These are phyloP conservation scores for Pseudogymnoascus sp. DNA, from an alignment of 2,329 filamentous ascomycete genomes.

Conservation along the genomic window DNA sequence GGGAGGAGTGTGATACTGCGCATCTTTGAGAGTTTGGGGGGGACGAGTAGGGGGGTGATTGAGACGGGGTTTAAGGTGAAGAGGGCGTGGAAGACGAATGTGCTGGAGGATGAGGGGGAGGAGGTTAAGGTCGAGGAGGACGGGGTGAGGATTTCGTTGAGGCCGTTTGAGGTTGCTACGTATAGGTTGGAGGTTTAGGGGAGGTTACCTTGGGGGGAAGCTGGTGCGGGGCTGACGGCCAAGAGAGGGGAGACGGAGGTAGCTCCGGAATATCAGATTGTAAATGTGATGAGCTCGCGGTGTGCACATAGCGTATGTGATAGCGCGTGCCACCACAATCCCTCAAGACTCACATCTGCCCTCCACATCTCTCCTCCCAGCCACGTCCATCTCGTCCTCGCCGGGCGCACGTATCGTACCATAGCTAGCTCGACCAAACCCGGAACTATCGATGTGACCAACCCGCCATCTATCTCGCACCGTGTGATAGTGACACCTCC, in stretches of 20 bases:
- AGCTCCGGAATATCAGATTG: neutral
- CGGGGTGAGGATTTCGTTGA: slow-evolving; percentile 54
- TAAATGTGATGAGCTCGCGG: neutral
- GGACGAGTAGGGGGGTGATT: slow-evolving; percentile 65
- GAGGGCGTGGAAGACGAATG: slow-evolving; percentile 73
- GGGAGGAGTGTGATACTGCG: slow-evolving; percentile 76
- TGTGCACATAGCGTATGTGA: neutral
- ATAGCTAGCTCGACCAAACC: neutral
- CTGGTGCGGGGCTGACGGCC: neutral
- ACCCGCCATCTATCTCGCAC: neutral
- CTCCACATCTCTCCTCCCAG: neutral
- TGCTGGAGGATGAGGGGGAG: slow-evolving; percentile 79
- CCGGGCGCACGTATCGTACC: neutral
- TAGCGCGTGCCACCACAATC: neutral
- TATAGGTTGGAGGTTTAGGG: slow-evolving; percentile 54
- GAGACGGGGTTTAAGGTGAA: slow-evolving; percentile 60
- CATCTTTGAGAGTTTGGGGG: slow-evolving; percentile 83
- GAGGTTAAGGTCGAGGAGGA: slow-evolving; percentile 43
- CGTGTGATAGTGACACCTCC: neutral
- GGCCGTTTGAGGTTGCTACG: slow-evolving; percentile 80
- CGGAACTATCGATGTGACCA: neutral
- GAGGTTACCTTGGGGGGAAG: neutral
- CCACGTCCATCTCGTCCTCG: no score
- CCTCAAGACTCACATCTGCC: neutral
- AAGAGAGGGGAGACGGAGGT: neutral